These are phyloP conservation scores for Penicillium sp. DNA, from an alignment of 2,329 filamentous ascomycete species.

Conservation along the genomic window DNA sequence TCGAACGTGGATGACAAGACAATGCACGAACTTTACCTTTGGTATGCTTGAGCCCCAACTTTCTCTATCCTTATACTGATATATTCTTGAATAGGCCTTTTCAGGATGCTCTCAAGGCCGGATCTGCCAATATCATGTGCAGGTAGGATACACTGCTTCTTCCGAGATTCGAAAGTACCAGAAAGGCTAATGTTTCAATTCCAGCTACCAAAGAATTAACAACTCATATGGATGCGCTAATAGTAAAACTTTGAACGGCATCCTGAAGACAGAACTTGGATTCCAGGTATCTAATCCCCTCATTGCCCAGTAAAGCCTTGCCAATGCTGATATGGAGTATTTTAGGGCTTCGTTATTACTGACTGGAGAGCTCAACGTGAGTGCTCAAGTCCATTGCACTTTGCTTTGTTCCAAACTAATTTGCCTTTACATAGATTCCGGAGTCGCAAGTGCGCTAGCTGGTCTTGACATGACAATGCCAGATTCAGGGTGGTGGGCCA, in stretches of 20 bases:
- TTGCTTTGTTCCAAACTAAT: constrained; percentile 53
- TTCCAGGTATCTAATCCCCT: constrained; percentile 55
- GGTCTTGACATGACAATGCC: constrained; percentile 85
- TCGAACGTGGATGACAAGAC: constrained; percentile 67
- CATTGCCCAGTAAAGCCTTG: no score
- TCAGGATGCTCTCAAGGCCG: constrained; percentile 60
- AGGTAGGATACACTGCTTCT: not conserved
- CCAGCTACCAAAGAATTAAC: constrained; percentile 56
- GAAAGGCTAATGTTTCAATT: constrained; percentile 5
- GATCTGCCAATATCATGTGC: constrained; percentile 64
- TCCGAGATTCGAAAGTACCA: not conserved
- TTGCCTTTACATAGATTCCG: constrained; percentile 49
- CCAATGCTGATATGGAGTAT: not conserved
- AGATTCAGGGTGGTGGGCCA: constrained; percentile 43
- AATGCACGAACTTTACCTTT: constrained; percentile 66
- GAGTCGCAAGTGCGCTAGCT: constrained; percentile 65
- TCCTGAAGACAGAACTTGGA: constrained; percentile 76
- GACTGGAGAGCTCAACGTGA: constrained; percentile 72
- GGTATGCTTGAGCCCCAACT: constrained; percentile 29
- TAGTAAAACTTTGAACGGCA: constrained; percentile 70
- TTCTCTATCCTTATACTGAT: not conserved
- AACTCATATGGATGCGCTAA: constrained; percentile 80
- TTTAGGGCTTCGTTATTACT: constrained; percentile 68
- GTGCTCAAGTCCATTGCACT: constrained; percentile 53
- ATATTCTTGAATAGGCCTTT: constrained; percentile 49